Conservation (phyloP, 164 flowering plant species). For the Berberis vulgaris region DNA sequence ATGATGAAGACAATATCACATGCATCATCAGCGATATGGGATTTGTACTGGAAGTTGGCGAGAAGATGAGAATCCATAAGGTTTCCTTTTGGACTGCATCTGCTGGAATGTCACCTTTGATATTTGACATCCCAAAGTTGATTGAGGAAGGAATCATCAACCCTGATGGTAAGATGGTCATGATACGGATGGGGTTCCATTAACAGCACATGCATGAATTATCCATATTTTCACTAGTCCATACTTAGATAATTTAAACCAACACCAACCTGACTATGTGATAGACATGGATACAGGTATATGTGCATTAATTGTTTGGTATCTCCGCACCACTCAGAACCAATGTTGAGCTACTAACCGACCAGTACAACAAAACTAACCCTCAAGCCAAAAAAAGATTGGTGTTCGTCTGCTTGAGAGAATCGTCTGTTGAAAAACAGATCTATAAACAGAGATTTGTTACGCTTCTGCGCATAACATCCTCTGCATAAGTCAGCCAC, state of each 20-base stretch:
- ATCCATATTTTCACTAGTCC: not conserved
- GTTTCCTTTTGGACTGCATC: not conserved
- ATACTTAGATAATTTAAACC: not conserved
- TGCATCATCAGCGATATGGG: constrained; percentile 2
- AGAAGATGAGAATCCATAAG: not conserved
- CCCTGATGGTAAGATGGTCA: constrained; percentile 3
- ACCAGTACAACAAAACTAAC: too few species aligned
- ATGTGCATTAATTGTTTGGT: too few species aligned
- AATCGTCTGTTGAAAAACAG: too few species aligned
- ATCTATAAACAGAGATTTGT: too few species aligned
- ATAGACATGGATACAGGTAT: too few species aligned
- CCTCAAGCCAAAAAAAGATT: too few species aligned
- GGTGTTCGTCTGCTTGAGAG: too few species aligned
- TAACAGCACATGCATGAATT: not conserved
- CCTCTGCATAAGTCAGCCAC: too few species aligned
- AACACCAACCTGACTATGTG: not conserved
- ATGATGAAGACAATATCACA: not conserved
- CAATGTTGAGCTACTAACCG: too few species aligned
- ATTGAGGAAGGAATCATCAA: constrained; percentile 1
- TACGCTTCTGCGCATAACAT: too few species aligned
- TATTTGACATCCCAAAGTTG: not conserved
- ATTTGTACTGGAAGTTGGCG: not conserved
- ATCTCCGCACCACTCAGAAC: too few species aligned
- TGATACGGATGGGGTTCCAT: not conserved
- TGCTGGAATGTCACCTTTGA: not conserved